These are phyloP conservation scores for Hypoxylon trugodes DNA, from an alignment of 495 filamentous ascomycete genomes.

Conservation along the genomic window DNA sequence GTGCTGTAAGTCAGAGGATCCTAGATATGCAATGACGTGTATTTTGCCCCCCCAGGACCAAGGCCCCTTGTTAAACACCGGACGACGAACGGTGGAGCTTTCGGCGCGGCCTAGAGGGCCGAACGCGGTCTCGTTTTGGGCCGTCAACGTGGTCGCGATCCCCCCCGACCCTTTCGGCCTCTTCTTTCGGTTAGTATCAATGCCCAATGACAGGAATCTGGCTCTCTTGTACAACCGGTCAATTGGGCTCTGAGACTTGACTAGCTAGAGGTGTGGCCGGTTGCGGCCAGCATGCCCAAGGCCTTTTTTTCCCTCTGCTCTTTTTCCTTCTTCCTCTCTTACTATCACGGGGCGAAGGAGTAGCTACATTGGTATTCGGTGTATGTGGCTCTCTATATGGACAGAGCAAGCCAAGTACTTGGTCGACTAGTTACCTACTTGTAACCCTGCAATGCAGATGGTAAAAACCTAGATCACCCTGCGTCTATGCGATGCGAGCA, in stretches of 20 bases:
- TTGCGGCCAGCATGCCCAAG: conserved; percentile 21
- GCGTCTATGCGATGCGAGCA: conserved; percentile 43
- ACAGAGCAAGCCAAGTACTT: conserved; percentile 22
- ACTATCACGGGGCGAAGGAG: conserved; percentile 8
- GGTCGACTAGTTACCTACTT: conserved; percentile 26
- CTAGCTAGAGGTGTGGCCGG: conserved; percentile 22
- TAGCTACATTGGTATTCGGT: conserved; percentile 13
- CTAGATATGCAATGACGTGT: conserved; percentile 35
- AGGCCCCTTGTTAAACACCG: conserved; percentile 17
- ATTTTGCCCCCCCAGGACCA: conserved; percentile 10
- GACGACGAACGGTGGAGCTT: conserved; percentile 38
- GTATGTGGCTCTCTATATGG: conserved; percentile 4
- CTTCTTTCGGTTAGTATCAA: conserved; percentile 38
- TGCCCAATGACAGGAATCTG: conserved; percentile 40
- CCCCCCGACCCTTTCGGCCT: conserved; percentile 24
- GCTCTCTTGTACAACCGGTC: conserved; percentile 31
- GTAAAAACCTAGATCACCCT: conserved; percentile 40
- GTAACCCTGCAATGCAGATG: conserved; percentile 36
- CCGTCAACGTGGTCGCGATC: conserved; percentile 37
- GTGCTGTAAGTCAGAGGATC: conserved; percentile 38
- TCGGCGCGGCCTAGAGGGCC: conserved; percentile 39
- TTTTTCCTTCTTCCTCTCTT: conserved; percentile 1
- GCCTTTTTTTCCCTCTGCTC: neutral
- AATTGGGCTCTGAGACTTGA: conserved; percentile 37
- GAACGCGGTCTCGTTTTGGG: conserved; percentile 40